phyloP scores from a whole-genome alignment of 257 asterid species.

The Handroanthus guayacan region DNA sequence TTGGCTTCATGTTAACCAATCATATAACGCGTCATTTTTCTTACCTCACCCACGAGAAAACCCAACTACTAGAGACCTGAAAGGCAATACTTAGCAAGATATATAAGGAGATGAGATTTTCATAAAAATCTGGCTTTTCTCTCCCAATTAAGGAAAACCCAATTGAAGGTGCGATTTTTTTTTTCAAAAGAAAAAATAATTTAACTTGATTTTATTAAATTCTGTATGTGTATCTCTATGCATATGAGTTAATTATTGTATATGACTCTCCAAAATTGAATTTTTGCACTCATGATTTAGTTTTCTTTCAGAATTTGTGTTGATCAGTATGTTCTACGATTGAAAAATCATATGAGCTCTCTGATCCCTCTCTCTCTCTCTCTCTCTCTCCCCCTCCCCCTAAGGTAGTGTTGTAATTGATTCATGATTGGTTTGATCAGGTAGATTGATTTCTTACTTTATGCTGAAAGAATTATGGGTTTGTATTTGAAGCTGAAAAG shows the following conservation, averaged over 20 bases:
- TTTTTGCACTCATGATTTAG: background rate
- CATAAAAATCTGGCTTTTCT: background rate
- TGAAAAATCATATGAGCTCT: background rate
- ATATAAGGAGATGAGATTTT: background rate
- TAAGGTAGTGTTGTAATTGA: background rate
- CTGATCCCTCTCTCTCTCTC: background rate
- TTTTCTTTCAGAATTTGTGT: background rate
- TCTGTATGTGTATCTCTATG: background rate
- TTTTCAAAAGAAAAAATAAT: background rate
- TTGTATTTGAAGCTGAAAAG: conserved; percentile 5
- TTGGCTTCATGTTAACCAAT: background rate
- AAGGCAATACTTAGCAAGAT: background rate
- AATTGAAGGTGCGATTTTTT: background rate
- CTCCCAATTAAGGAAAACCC: conserved; percentile 16
- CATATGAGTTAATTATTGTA: background rate
- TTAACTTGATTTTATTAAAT: background rate
- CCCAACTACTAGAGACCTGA: background rate
- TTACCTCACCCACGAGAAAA: background rate
- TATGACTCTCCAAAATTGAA: conserved; percentile 6
- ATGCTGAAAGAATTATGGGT: background rate
- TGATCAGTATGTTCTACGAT: background rate
- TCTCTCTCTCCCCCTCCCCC: background rate
- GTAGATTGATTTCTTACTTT: conserved; percentile 10
- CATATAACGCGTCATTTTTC: background rate
- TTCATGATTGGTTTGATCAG: conserved; percentile 26